Evolutionary conservation across 306 rosid genomes (phyloP), one percentile per base, ranked within the genome.

Genomic region (Canavalia ensiformis): DNA sequence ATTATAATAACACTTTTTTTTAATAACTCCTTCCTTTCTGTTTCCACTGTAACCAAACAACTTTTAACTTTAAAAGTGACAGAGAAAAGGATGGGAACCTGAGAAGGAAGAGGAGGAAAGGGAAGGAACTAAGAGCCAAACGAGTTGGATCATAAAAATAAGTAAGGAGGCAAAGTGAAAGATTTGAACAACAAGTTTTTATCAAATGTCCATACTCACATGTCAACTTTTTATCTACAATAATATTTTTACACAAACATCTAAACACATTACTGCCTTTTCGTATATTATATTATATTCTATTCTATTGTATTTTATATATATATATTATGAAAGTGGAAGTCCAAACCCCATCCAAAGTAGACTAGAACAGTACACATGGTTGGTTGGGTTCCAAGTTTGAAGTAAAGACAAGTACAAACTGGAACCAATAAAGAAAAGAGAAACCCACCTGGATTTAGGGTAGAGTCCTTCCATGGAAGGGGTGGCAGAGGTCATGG

Each of bases 401-500:
- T 5, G 45, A 72, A 73, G 49, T 25, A 6, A 78, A 64, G 65
- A 74, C 71, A 79, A 82, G 50, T 76, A 75, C 76, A 71, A 52
- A 70, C 29, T 10, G 4, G 18, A 75, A 79, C 13, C 74, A 83
- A 76, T 33, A 63, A 39, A 62, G 72, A 30, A 35, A 58, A 13
- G 77, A 60, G 29, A 37, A 67, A 91, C 76, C 51, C 75, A 93
- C 99, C 97, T 93, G 86, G 99, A 93, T 68, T 91, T 90, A 28
- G 94, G 77, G 86, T 87, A 78, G 64, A 80, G 57, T 46, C 84
- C 92, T 76, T 91, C 94, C 41, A 73, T 62, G 42, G 92, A 81
- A 83, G 92, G 83, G 41, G 89, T 81, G 9, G 92, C 90, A 60
- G 91, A 86, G 70, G 97, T 92, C 80, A 96, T 88, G 83, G 99